Evolutionary conservation across 768 basidiomycete genomes (phyloP).

Genomic region (Trametes coccinea): DNA sequence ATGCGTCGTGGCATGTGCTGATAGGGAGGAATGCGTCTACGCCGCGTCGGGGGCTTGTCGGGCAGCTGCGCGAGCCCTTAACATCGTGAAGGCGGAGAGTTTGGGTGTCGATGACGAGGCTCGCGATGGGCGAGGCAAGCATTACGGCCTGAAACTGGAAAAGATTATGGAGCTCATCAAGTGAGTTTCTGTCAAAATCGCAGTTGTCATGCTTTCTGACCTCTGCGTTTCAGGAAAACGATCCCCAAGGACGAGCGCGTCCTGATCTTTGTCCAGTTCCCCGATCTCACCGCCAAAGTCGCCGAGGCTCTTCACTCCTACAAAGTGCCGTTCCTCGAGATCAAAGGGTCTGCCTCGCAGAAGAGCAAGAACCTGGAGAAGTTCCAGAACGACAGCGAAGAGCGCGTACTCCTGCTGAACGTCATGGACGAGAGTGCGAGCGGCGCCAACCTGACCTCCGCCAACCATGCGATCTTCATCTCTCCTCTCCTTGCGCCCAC

Average conservation of each 20-base stretch:
- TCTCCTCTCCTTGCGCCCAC: slow-evolving; percentile 84
- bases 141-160: slow-evolving; percentile 83
- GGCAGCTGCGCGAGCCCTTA: slow-evolving; percentile 77
- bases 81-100: slow-evolving; percentile 78
- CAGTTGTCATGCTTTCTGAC: neutral
- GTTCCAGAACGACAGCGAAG: slow-evolving; percentile 80
- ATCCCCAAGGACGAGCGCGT: slow-evolving; percentile 79
- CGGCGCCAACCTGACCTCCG: slow-evolving; percentile 88
- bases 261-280: slow-evolving; percentile 95
- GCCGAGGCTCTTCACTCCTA: slow-evolving; percentile 75
- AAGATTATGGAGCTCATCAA: slow-evolving; percentile 73
- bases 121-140: slow-evolving; percentile 70
- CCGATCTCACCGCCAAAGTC: slow-evolving; percentile 89
- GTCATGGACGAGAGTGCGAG: slow-evolving; percentile 96
- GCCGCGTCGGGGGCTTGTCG: slow-evolving; percentile 67
- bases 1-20: slow-evolving; percentile 73
- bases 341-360: slow-evolving; percentile 72
- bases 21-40: slow-evolving; percentile 80
- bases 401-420: slow-evolving; percentile 82
- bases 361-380: slow-evolving; percentile 82
- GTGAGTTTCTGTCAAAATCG: slow-evolving; percentile 41
- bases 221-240: slow-evolving; percentile 46
- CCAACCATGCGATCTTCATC: slow-evolving; percentile 94
- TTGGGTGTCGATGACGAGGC: slow-evolving; percentile 78
- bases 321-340: slow-evolving; percentile 75